Percentiles rank a stretch among this genome's conserved stretches.
phyloP scores from a whole-genome alignment of 2,329 filamentous ascomycete genomes.

The Tolypocladium amazonense region DNA sequence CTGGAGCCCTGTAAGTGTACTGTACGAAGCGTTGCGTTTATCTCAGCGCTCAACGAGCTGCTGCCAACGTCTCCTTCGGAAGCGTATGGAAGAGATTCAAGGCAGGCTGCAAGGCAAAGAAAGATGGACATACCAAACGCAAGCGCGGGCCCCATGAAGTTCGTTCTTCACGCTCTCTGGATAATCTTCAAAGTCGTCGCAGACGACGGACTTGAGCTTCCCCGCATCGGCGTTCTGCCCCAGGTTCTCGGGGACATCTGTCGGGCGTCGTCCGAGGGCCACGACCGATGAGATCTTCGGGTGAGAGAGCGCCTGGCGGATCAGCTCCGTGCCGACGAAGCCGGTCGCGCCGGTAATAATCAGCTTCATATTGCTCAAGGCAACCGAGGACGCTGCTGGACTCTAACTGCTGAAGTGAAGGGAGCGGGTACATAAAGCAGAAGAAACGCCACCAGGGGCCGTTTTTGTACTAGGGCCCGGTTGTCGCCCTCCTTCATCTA shows the following conservation, averaged over 20 bases:
- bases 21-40: not conserved
- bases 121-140: constrained; percentile 24
- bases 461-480: too few species aligned
- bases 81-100: not conserved
- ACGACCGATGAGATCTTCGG: constrained; percentile 27
- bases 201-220: constrained; percentile 28
- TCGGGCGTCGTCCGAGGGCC: constrained; percentile 27
- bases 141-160: constrained; percentile 28
- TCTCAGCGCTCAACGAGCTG: too few species aligned
- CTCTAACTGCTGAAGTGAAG: too few species aligned
- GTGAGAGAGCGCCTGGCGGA: constrained; percentile 28
- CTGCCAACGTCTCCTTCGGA: not conserved
- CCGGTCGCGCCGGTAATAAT: constrained; percentile 31
- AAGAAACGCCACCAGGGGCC: too few species aligned
- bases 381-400: too few species aligned
- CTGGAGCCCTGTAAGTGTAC: constrained; percentile 4
- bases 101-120: not conserved
- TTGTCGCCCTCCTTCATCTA: too few species aligned
- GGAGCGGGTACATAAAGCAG: too few species aligned
- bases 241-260: constrained; percentile 13
- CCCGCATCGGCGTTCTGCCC: constrained; percentile 11
- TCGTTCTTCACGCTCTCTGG: constrained; percentile 26
- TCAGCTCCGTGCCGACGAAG: constrained; percentile 29
- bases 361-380: constrained; percentile 27
- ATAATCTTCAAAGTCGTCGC: constrained; percentile 29